Evolutionary conservation across 208 protist genomes (phyloP).

Genomic region (Wallacemonas sp.): DNA sequence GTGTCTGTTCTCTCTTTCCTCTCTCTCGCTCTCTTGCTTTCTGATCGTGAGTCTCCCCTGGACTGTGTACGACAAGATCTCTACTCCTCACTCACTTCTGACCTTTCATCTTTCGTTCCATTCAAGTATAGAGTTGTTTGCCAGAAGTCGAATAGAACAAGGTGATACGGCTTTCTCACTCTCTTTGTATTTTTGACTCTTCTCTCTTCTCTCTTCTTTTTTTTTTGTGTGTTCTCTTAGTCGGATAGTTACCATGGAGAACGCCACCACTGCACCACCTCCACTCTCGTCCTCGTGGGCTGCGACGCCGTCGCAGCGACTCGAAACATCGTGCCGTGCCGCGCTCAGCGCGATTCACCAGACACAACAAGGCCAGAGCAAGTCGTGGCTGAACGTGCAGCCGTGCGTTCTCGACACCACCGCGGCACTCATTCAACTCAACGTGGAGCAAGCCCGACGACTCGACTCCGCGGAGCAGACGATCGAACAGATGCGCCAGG

Average conservation of each 20-base stretch:
- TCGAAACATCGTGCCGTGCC: conserved; percentile 19
- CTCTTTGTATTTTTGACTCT: background rate
- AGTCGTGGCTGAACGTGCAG: conserved; percentile 75
- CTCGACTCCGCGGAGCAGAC: conserved; percentile 32
- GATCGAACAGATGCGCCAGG: conserved; percentile 31
- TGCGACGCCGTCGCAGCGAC: conserved; percentile 4
- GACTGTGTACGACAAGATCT: conserved; percentile 21
- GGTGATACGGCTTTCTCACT: background rate
- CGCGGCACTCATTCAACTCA: conserved; percentile 19
- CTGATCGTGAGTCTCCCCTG: background rate
- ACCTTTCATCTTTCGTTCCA: no score
- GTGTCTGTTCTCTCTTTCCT: background rate
- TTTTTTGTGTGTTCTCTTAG: conserved; percentile 8
- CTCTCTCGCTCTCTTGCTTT: background rate
- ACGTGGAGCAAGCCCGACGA: conserved; percentile 19
- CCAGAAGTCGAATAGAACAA: no score
- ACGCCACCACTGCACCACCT: background rate
- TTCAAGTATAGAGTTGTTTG: no score
- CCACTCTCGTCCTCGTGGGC: background rate
- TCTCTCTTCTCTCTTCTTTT: conserved; percentile 13
- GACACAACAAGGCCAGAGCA: conserved; percentile 44
- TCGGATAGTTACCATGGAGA: conserved; percentile 1
- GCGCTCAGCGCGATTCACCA: conserved; percentile 38
- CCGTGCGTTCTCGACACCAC: conserved; percentile 52
- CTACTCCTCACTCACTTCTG: conserved; percentile 1